Base-by-base conservation (phyloP, 2,329 filamentous ascomycete genomes). In the Colletotrichum tropicale region DNA sequence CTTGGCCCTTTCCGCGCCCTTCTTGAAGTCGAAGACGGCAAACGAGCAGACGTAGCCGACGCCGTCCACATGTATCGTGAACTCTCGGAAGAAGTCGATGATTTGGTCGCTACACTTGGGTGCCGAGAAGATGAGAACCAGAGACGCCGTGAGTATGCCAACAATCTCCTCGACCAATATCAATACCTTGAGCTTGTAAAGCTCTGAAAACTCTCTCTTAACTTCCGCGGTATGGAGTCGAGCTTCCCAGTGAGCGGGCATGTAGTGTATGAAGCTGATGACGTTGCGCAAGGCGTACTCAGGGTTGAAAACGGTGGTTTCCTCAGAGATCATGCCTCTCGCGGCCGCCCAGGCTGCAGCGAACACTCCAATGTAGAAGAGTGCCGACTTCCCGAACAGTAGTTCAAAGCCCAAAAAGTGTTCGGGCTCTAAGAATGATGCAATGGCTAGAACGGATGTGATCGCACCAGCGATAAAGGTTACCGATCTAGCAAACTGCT, bases 71-170 rank as follows among this genome's bases (percentile, higher is more conserved):
- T 99, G 96, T 26, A 99, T 93, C 0, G 97, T 98, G 80, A 98
- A 98, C 82, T 99, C 97, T 52, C 97, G 93, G 87, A 99, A 98
- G 85, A 99, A 99, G 85, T 99, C 97, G 74, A 98, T 93, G 77
- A 99, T 94, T 75, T 96, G 95, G 79, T 98, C 96, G 82, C 94
- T 96, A 83, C 95, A 98, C 79, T 93, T 94, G 1, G 96, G 95
- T 38, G 98, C 89, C 76, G 95, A 96, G 81, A 95, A 94, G 86
- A 96, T 94, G 15, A 99, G 90, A 56, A 99, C 91, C 80, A 98
- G 93, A 1, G 97, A 97, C 0, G 96, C 98, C 73, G 98, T 93
- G 70, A 98, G 91, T 82, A 99, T 98, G 81, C 96, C 96, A 76
- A 98, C 85, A 6, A 98, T 92, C 81, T 99, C 97, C 83, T 98